These are phyloP conservation scores for Pseudoneurospora amorphoporcata DNA, from an alignment of 495 filamentous ascomycete species.

Conservation along the genomic window DNA sequence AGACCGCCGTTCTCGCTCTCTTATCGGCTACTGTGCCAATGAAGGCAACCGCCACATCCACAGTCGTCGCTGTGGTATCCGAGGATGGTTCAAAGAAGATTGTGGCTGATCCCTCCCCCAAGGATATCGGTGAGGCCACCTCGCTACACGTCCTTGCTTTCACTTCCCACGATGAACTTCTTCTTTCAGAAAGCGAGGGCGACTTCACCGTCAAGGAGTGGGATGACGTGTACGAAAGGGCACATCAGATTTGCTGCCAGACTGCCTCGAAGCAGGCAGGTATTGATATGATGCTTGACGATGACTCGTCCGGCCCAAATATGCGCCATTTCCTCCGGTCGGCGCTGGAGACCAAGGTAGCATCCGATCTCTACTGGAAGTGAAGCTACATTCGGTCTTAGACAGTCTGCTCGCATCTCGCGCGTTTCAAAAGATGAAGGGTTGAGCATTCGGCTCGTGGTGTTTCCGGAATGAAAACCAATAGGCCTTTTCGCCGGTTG, in stretches of 20 bases:
- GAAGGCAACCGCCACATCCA: constrained; percentile 55
- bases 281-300: constrained; percentile 37
- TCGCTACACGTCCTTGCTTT: constrained; percentile 74
- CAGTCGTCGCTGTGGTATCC: constrained; percentile 47
- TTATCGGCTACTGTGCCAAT: constrained; percentile 68
- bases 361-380: constrained; percentile 52
- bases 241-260: constrained; percentile 52
- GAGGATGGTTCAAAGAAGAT: constrained; percentile 35
- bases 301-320: constrained; percentile 27
- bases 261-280: constrained; percentile 27
- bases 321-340: constrained; percentile 54
- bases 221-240: constrained; percentile 58
- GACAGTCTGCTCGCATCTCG: background rate
- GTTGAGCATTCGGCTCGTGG: background rate
- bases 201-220: constrained; percentile 66
- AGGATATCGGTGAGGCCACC: constrained; percentile 43
- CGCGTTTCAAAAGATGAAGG: background rate
- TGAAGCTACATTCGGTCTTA: constrained; percentile 13
- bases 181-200: constrained; percentile 76
- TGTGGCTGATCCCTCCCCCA: constrained; percentile 44
- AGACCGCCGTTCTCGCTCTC: constrained; percentile 62
- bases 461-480: background rate
- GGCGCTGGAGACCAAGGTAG: constrained; percentile 49
- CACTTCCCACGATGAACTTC: constrained; percentile 59
- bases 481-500: background rate